These are phyloP conservation scores for Polychytrium aggregatum DNA, from an alignment of 192 early-diverging fungal species.

Conservation along the genomic window DNA sequence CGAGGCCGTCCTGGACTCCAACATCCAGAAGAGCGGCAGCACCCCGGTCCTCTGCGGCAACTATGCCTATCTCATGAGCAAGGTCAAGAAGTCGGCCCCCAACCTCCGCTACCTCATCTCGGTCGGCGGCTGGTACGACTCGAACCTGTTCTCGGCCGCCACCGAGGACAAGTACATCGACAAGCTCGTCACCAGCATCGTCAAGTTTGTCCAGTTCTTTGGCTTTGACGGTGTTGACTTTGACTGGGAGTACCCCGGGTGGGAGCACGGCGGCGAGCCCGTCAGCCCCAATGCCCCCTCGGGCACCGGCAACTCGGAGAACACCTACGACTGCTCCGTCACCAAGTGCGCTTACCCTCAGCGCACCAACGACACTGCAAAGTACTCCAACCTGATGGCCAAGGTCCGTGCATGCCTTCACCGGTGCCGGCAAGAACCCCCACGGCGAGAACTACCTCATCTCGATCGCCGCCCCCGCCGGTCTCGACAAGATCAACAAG, in stretches of 20 bases:
- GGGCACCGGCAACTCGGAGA: constrained; percentile 9
- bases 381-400: constrained; percentile 6
- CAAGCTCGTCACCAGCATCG: constrained; percentile 12
- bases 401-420: constrained; percentile 7
- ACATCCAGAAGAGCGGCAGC: too few species aligned
- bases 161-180: constrained; percentile 14
- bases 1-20: constrained; percentile 8
- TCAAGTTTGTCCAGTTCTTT: too few species aligned
- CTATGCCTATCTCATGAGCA: constrained; percentile 3
- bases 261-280: constrained; percentile 19
- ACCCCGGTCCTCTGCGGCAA: too few species aligned
- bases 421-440: constrained; percentile 1
- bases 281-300: constrained; percentile 8
- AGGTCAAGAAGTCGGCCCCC: constrained; percentile 5
- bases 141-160: constrained; percentile 13
- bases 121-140: constrained; percentile 27
- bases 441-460: constrained; percentile 8
- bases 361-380: constrained; percentile 8
- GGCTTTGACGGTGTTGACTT: too few species aligned
- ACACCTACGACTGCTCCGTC: constrained; percentile 11
- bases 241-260: too few species aligned
- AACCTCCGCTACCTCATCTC: constrained; percentile 10
- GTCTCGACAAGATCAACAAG: constrained; percentile 22
- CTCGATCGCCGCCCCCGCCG: constrained; percentile 17
- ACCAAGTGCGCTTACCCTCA: constrained; percentile 10